A percentile compares a stretch with the other conserved stretches of the same genome.
These are phyloP conservation scores for Neofusicoccum ribis DNA, from an alignment of 2,329 filamentous ascomycete species.

Conservation along the genomic window DNA sequence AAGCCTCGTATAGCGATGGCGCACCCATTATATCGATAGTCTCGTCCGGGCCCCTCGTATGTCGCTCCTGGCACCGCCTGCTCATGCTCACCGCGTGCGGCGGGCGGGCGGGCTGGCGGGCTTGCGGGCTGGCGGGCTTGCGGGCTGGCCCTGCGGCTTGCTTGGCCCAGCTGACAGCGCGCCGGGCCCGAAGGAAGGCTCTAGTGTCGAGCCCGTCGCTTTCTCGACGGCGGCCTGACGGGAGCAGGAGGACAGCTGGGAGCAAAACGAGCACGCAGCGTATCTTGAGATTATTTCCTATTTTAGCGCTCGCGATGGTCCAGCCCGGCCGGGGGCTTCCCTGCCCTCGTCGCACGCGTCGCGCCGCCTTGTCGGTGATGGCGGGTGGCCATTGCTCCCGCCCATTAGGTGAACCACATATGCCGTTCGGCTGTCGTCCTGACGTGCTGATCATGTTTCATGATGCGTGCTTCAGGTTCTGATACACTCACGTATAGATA, in stretches of 20 bases:
- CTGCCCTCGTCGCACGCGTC: not conserved
- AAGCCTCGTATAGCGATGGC: not conserved
- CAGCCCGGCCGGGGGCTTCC: not conserved
- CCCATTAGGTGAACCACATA: not conserved
- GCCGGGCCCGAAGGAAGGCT: no score
- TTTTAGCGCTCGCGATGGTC: not conserved
- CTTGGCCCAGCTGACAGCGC: no score
- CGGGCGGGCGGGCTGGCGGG: no score
- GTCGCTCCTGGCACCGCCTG: not conserved
- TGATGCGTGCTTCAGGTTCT: not conserved
- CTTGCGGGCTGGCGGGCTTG: not conserved
- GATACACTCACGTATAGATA: not conserved
- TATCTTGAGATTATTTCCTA: constrained; percentile 3
- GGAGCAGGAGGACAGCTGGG: no score
- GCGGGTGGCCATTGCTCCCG: not conserved
- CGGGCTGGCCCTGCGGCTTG: not conserved
- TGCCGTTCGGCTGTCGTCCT: not conserved
- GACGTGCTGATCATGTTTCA: constrained; percentile 10
- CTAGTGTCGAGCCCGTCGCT: no score
- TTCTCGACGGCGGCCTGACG: no score
- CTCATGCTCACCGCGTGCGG: not conserved
- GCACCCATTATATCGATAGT: constrained; percentile 2
- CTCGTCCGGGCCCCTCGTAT: not conserved
- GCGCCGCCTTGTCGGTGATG: not conserved
- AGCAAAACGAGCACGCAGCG: no score